Evolutionary conservation across 495 filamentous ascomycete species (phyloP).

Genomic region (Lophiotrema nucula): DNA sequence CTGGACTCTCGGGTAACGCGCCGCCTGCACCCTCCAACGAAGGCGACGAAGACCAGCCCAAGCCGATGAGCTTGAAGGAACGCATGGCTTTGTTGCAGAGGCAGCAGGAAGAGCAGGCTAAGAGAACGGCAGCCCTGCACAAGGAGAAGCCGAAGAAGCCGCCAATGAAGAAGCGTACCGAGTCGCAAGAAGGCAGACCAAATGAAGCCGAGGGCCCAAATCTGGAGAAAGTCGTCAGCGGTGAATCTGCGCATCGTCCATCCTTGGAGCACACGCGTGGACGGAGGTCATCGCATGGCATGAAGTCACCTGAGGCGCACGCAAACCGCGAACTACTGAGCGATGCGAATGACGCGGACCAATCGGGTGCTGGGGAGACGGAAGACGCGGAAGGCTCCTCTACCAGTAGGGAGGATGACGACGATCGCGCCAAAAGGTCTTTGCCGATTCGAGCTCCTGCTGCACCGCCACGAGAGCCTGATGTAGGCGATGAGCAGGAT

Average conservation of each 20-base stretch:
- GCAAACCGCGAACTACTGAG: slow-evolving; percentile 57
- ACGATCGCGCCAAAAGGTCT: slow-evolving; percentile 47
- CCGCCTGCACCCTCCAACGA: slow-evolving; percentile 52
- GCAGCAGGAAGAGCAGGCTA: slow-evolving; percentile 84
- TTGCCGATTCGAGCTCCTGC: slow-evolving; percentile 24
- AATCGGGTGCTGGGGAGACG: slow-evolving; percentile 80
- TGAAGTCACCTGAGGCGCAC: slow-evolving; percentile 54
- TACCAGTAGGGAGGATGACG: slow-evolving; percentile 71
- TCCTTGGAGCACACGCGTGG: slow-evolving; percentile 43
- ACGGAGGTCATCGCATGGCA: slow-evolving; percentile 44
- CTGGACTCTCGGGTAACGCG: slow-evolving; percentile 53
- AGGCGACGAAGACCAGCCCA: slow-evolving; percentile 70
- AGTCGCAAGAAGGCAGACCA: slow-evolving; percentile 43
- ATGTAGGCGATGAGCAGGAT: slow-evolving; percentile 43
- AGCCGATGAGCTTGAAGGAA: slow-evolving; percentile 90
- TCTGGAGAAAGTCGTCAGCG: slow-evolving; percentile 30
- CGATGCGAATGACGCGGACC: slow-evolving; percentile 86
- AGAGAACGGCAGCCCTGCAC: slow-evolving; percentile 70
- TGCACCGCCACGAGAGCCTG: slow-evolving; percentile 32
- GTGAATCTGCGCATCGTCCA: slow-evolving; percentile 28
- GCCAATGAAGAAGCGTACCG: slow-evolving; percentile 70
- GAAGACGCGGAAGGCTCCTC: slow-evolving; percentile 77
- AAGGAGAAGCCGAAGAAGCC: slow-evolving; percentile 87
- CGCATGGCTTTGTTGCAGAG: slow-evolving; percentile 90
- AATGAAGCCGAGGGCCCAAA: slow-evolving; percentile 29